A percentile compares a stretch with the other conserved stretches of the same genome.
phyloP scores from a whole-genome alignment of 2,329 filamentous ascomycete genomes.

The Colletotrichum tamarilloi region DNA sequence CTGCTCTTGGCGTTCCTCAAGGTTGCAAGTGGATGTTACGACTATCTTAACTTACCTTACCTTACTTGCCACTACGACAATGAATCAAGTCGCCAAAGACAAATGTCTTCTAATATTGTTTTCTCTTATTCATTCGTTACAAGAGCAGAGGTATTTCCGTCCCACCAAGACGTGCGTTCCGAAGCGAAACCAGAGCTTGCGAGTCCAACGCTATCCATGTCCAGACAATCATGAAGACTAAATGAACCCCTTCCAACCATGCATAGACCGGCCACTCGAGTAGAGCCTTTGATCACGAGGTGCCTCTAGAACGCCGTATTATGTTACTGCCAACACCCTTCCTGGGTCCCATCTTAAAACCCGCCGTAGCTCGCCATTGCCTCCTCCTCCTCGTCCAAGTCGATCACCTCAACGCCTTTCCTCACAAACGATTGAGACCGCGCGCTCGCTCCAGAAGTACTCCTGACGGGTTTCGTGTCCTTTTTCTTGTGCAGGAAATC shows the following conservation, averaged over 20 bases:
- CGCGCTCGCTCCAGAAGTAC: constrained; percentile 35
- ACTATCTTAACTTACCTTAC: too few relatives aligned
- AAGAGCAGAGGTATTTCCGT: constrained; percentile 11
- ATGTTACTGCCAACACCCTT: constrained; percentile 1
- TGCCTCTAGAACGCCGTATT: constrained; percentile 10
- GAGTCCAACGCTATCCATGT: constrained; percentile 13
- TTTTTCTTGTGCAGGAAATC: constrained; percentile 50
- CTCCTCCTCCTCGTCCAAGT: constrained; percentile 63
- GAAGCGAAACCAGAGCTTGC: constrained; percentile 3
- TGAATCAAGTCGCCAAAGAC: not conserved
- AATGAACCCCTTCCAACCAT: constrained; percentile 9
- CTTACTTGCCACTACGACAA: not conserved
- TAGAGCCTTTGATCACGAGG: not conserved
- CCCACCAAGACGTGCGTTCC: not conserved
- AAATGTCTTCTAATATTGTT: not conserved
- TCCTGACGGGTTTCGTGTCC: constrained; percentile 40
- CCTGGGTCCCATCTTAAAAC: constrained; percentile 37
- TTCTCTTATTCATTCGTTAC: not conserved
- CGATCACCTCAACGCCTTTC: constrained; percentile 41
- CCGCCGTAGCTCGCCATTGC: constrained; percentile 58
- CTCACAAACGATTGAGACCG: constrained; percentile 29
- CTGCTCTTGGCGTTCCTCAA: too few relatives aligned
- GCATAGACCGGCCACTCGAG: not conserved
- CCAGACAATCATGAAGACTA: constrained; percentile 3
- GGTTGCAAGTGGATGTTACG: too few relatives aligned